Percentiles rank a stretch among this genome's conserved stretches.
Conservation (phyloP, 495 filamentous ascomycete species). For the Chaetomidium leptoderma region DNA sequence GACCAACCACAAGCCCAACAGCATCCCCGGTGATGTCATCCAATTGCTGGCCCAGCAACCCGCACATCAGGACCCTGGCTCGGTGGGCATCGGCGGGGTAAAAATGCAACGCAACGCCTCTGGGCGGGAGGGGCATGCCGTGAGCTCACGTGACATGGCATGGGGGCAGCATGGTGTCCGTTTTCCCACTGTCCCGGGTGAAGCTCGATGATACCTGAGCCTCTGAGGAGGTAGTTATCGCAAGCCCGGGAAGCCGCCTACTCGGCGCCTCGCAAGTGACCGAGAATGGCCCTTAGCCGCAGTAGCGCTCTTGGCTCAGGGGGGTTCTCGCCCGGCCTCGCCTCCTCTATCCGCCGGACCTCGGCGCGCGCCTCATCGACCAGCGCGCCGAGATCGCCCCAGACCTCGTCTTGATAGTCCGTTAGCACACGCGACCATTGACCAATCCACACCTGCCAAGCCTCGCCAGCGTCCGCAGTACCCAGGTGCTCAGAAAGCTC, state of each 20-base stretch:
- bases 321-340: constrained; percentile 21
- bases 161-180: neutral
- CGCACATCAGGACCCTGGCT: neutral
- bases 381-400: constrained; percentile 65
- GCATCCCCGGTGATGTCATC: constrained; percentile 25
- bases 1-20: constrained; percentile 20
- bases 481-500: constrained; percentile 30
- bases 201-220: neutral
- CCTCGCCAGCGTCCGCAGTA: constrained; percentile 35
- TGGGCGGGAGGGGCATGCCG: neutral
- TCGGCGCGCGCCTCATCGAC: constrained; percentile 60
- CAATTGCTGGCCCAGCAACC: constrained; percentile 27
- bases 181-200: neutral
- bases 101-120: constrained; percentile 11
- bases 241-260: neutral
- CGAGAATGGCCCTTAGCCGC: constrained; percentile 33
- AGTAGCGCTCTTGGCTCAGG: constrained; percentile 28
- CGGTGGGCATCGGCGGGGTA: constrained; percentile 20
- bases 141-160: constrained; percentile 4
- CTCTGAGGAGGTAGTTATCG: neutral
- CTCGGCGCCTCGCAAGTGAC: constrained; percentile 26
- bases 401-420: constrained; percentile 70
- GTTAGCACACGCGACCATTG: constrained; percentile 63
- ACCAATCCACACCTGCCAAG: constrained; percentile 42
- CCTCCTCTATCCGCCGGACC: constrained; percentile 34